phyloP scores from a whole-genome alignment of 768 basidiomycete species.

The Boletus insuetus region DNA sequence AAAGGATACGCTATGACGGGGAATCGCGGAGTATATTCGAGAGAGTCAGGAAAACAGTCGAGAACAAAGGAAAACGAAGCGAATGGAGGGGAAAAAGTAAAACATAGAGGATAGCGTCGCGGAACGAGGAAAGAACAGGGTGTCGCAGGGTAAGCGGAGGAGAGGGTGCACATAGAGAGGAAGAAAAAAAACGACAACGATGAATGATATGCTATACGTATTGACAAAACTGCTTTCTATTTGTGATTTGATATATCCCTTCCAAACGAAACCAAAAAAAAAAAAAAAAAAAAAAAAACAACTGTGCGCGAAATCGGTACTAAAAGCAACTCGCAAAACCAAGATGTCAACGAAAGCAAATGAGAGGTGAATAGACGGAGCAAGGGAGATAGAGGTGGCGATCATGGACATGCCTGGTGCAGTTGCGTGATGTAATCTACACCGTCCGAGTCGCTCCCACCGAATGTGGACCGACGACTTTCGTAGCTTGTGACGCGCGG shows the following conservation, averaged over 20 bases:
- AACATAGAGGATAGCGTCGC: neutral
- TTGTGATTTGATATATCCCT: constrained; percentile 2
- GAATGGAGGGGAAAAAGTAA: neutral
- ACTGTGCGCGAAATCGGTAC: constrained; percentile 5
- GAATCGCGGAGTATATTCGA: constrained; percentile 12
- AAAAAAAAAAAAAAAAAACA: neutral
- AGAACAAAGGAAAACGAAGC: neutral
- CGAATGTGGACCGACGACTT: constrained; percentile 25
- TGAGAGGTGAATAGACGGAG: neutral
- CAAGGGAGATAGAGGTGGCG: neutral
- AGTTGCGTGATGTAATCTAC: constrained; percentile 16
- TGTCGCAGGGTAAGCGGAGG: constrained; percentile 13
- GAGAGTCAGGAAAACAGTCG: neutral
- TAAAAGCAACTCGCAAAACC: constrained; percentile 9
- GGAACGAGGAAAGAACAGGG: neutral
- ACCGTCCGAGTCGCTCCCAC: constrained; percentile 21
- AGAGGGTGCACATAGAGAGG: neutral
- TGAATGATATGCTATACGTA: constrained; percentile 18
- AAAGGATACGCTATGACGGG: constrained; percentile 19
- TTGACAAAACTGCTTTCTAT: constrained; percentile 1
- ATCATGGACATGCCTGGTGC: constrained; percentile 15
- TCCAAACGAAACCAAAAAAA: constrained; percentile 4
- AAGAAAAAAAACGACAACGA: neutral
- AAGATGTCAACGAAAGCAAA: neutral
- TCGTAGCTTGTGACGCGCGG: constrained; percentile 8